Percentiles rank a stretch among this genome's conserved stretches.
Conservation (phyloP, 2,329 filamentous ascomycete genomes). For the Colletotrichum noveboracense region DNA sequence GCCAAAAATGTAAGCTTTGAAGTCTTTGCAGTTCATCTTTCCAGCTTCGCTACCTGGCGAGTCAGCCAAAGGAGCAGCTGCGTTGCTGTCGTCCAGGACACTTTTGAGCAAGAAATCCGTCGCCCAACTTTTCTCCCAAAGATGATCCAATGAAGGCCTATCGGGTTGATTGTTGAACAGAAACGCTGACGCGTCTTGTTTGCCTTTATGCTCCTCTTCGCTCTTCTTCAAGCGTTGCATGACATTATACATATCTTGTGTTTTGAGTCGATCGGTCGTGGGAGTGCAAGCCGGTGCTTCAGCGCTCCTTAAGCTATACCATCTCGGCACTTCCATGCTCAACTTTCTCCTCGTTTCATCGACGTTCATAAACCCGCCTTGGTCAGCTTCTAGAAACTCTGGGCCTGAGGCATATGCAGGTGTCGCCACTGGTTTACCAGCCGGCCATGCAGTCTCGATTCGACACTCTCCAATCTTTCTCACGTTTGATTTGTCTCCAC, state of each 20-base stretch:
- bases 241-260: not conserved
- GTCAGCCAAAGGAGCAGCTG: not conserved
- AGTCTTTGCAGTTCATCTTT: not conserved
- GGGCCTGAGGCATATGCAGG: accelerated
- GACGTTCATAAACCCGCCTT: accelerated
- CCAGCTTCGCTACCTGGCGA: accelerated
- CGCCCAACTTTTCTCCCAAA: not conserved
- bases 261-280: not conserved
- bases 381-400: not conserved
- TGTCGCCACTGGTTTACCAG: not conserved
- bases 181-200: no score
- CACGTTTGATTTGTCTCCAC: not conserved
- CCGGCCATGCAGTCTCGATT: not conserved
- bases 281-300: not conserved
- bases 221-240: not conserved
- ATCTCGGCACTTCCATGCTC: not conserved
- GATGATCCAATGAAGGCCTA: not conserved
- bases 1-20: not conserved
- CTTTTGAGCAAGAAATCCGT: not conserved
- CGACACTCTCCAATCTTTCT: not conserved
- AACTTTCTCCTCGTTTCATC: accelerated
- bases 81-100: no score
- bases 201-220: no score
- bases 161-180: accelerated
- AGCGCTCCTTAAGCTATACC: not conserved